Conservation (phyloP, 192 early-diverging fungal species). For the Gryganskiella cystojenkinii region DNA sequence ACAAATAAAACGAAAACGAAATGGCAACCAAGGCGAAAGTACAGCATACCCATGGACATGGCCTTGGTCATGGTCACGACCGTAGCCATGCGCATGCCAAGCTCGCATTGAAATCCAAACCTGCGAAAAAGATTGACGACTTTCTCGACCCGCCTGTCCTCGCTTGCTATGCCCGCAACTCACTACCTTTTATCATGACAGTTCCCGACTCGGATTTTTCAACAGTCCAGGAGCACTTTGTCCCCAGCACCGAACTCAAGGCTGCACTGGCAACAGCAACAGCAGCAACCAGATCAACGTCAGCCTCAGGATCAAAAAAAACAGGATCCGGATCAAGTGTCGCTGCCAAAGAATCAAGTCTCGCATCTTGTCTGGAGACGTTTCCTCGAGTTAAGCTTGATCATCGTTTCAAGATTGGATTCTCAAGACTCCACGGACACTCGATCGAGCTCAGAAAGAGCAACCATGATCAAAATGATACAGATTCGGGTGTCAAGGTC, state of each 20-base stretch:
- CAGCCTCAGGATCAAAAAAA: no score
- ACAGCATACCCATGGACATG: conserved; percentile 4
- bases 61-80: neutral
- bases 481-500: conserved; percentile 1
- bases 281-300: no score
- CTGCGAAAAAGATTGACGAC: neutral
- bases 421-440: conserved; percentile 29
- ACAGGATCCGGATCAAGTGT: no score
- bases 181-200: neutral
- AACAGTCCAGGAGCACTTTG: conserved; percentile 18
- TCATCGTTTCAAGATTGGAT: conserved; percentile 25
- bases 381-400: conserved; percentile 2
- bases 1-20: conserved; percentile 4
- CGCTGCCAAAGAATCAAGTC: no score
- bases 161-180: conserved; percentile 3
- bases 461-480: neutral
- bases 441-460: conserved; percentile 17
- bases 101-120: neutral
- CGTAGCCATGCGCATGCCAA: neutral
- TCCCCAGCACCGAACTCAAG: neutral
- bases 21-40: conserved; percentile 2
- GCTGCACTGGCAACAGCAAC: neutral
- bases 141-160: conserved; percentile 13
- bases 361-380: neutral
- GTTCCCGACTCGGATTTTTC: neutral